These are phyloP conservation scores for Tranzscheliella williamsii DNA, from an alignment of 1,284 basidiomycete species.

Conservation along the genomic window DNA sequence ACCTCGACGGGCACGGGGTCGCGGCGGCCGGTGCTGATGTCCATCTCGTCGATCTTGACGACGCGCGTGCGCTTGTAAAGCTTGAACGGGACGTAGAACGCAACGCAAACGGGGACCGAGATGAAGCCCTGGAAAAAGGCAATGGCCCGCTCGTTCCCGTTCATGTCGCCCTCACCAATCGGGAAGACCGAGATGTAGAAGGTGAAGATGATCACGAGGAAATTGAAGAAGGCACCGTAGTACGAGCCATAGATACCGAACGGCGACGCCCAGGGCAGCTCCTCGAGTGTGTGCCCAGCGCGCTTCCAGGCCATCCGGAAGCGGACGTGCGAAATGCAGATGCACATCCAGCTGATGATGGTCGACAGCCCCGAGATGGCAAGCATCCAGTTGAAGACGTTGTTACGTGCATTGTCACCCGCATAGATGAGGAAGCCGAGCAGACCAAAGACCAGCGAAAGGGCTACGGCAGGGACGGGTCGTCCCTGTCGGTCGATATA, in stretches of 20 bases:
- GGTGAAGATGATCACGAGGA: constrained; percentile 40
- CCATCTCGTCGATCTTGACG: constrained; percentile 49
- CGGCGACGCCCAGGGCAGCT: constrained; percentile 65
- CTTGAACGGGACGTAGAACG: constrained; percentile 44
- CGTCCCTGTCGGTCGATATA: constrained; percentile 66
- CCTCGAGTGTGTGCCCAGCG: constrained; percentile 64
- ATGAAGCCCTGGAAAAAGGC: constrained; percentile 65
- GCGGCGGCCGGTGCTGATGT: constrained; percentile 53
- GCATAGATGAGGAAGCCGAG: constrained; percentile 61
- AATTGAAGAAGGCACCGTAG: constrained; percentile 61
- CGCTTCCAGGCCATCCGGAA: constrained; percentile 68
- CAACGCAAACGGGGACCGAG: constrained; percentile 49
- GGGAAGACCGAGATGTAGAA: constrained; percentile 47
- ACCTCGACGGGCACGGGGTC: constrained; percentile 51
- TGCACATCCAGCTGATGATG: constrained; percentile 63
- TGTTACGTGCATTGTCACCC: constrained; percentile 51
- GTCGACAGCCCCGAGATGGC: constrained; percentile 65
- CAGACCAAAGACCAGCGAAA: constrained; percentile 47
- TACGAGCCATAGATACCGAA: constrained; percentile 64
- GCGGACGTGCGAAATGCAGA: constrained; percentile 61
- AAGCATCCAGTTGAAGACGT: constrained; percentile 64
- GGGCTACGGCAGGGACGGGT: constrained; percentile 62
- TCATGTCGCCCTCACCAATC: constrained; percentile 49
- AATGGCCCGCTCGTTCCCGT: constrained; percentile 55
- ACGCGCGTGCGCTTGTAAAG: constrained; percentile 31